A percentile compares a stretch with the other conserved stretches of the same genome.
phyloP scores from a whole-genome alignment of 1,284 basidiomycete species.

The Irpex sp. region DNA sequence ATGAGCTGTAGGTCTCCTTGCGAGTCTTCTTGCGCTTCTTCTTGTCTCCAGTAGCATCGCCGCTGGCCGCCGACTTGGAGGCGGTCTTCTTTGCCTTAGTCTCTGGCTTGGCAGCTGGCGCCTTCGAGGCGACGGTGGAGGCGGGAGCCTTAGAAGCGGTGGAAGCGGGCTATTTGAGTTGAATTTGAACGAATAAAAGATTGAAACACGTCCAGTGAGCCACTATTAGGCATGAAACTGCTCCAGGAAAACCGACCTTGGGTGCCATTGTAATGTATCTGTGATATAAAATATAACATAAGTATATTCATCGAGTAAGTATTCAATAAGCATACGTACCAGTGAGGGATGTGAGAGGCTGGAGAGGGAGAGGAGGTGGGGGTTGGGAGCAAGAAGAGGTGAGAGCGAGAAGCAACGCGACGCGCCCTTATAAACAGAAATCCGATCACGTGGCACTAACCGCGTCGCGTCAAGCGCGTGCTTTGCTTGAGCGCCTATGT shows the following conservation, averaged over 20 bases:
- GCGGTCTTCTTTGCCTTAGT: constrained; percentile 47
- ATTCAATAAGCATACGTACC: constrained; percentile 2
- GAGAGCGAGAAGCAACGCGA: constrained; percentile 12
- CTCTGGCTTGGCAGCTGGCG: constrained; percentile 39
- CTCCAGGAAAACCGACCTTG: constrained; percentile 19
- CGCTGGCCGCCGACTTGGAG: constrained; percentile 30
- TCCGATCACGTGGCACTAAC: constrained; percentile 12
- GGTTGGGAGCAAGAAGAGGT: constrained; percentile 16
- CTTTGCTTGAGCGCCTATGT: neutral
- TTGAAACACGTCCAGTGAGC: constrained; percentile 1
- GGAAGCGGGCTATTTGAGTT: constrained; percentile 37
- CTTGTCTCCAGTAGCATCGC: constrained; percentile 46
- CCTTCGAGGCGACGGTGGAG: constrained; percentile 50
- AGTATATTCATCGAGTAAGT: neutral
- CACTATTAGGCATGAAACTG: neutral
- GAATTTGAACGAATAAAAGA: constrained; percentile 12
- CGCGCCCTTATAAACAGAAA: constrained; percentile 16
- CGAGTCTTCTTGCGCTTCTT: constrained; percentile 57
- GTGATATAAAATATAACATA: neutral
- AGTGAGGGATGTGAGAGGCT: neutral
- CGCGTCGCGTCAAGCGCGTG: constrained; percentile 12
- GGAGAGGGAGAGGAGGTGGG: constrained; percentile 12
- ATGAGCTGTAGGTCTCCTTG: constrained; percentile 68
- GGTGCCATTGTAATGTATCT: constrained; percentile 22
- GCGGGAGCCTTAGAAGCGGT: constrained; percentile 51